Base-by-base conservation (phyloP, 129 eudicot species). In the Flaveria sonorensis region DNA sequence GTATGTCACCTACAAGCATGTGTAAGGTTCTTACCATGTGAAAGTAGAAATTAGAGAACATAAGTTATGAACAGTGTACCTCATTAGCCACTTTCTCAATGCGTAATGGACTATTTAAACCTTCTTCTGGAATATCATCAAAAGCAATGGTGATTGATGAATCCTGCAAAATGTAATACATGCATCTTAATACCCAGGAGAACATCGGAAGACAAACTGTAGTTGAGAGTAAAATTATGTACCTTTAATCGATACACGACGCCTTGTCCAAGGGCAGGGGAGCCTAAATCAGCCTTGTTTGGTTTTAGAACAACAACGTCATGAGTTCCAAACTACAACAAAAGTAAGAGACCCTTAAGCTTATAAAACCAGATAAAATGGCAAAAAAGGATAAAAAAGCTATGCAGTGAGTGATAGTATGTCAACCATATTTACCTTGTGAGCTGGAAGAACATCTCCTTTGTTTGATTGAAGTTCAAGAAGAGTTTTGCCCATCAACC, bases 51-150 rank as follows among this genome's bases (percentile, higher is more conserved):
- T 6, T 7, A 10, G 40, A 73, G 36, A 21, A 20, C 28, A 68
- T 12, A 3, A 14, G 6, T 2, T 62, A 62, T 23, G 63, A 78
- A 70, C 10, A 28, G 10, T 55, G 55, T 87, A 63, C 69, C 69
- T 63, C 69, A 15, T 63, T 63, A 63, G 69, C 45, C 69, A 63
- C 45, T 63, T 63, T 63, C 69, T 63, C 69, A 63, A 94, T 96
- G 73, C 98, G 98, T 71, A 94, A 79, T 68, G 98, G 88, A 81
- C 85, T 91, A 83, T 94, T 94, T 57, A 94, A 81, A 62, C 98
- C 98, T 39, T 94, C 98, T 68, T 94, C 98, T n/a, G 98, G 98
- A 52, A 94, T 82, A 77, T 94, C 98, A 81, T 94, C 98, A 84
- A 94, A 94, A 24, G 97, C 98, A 59, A 94, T 87, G 63, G 97